phyloP scores from a whole-genome alignment of 768 basidiomycete genomes.

The Suillus spraguei region DNA sequence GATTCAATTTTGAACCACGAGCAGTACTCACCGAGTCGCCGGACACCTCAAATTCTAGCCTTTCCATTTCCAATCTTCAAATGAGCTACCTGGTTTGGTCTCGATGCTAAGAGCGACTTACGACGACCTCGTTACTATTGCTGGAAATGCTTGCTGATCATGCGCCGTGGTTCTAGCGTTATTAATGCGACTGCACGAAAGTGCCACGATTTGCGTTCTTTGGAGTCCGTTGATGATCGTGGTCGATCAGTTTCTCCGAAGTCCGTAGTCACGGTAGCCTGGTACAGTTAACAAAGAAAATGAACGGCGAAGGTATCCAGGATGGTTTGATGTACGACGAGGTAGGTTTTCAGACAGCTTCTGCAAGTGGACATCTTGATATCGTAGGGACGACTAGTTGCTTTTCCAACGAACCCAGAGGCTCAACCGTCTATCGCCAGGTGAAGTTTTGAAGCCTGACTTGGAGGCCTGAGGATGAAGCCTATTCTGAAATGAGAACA shows the following conservation, averaged over 20 bases:
- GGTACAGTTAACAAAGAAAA: not conserved
- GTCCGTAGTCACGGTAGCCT: not conserved
- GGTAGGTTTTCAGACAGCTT: not conserved
- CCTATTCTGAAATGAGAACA: not conserved
- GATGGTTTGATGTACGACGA: not conserved
- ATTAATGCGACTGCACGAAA: not conserved
- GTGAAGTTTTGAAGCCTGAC: not conserved
- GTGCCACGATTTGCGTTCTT: not conserved
- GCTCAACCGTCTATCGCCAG: not conserved
- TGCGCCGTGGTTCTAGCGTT: not conserved
- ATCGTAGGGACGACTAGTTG: not conserved
- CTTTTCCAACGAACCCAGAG: not conserved
- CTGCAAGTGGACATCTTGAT: not conserved
- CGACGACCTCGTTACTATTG: too few species aligned
- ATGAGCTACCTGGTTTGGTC: not conserved
- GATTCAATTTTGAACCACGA: not conserved
- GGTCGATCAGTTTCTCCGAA: not conserved
- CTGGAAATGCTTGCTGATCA: not conserved
- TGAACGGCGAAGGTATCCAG: too few species aligned
- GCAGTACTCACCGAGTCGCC: too few species aligned
- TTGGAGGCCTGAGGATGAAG: not conserved
- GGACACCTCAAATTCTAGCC: not conserved
- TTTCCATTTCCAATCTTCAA: not conserved
- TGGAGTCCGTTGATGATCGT: not conserved
- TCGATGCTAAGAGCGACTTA: not conserved